Evolutionary conservation across 1,284 basidiomycete genomes (phyloP), one percentile per base, ranked within the genome.

Genomic region (Kalmanozyma brasiliensis): DNA sequence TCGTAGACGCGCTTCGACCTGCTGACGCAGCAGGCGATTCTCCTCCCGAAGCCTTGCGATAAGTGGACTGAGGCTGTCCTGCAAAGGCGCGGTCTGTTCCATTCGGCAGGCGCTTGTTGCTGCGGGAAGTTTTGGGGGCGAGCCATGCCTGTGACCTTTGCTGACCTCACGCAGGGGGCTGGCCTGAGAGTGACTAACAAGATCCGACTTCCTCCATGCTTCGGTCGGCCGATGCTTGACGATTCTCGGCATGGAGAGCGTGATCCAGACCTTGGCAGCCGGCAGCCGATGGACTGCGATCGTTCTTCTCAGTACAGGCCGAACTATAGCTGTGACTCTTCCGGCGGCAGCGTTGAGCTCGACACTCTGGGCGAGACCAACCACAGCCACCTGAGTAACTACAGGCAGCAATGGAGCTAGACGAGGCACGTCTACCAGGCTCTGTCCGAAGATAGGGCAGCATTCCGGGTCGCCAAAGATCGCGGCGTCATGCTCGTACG

Each of bases 221-320:
- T n/a, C n/a, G n/a, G n/a, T n/a, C n/a, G n/a, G n/a, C 1, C 42
- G 34, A 26, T 29, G 19, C 16, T 20, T 34, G 13, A 10, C 17
- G 1, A 14, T 29, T 3, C 29, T 24, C 6, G 42, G 23, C 10
- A 49, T 44, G 6, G 43, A 52, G 7, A 63, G 30, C 10, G 43
- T 52, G n/a, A 63, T 38, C 60, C 52, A 63, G 5, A 63, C 52
- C 37, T 63, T 63, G 9, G 48, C 52, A 7, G 49, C 48, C 9
- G 52, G 26, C 38, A 13, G 37, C 22, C 3, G 24, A 24, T 7
- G 41, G 8, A 20, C 45, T 44, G 13, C 37, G 24, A 3, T 11
- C 8, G 26, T 11, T 3, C 22, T 40, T n/a, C 52, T 30, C 7
- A 65, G 26, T 4, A 59, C 53, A 6, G 62, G 62, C 48, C 59